Conservation (phyloP, 371 early-diverging fungal genomes). For the Actinomucor elegans region DNA sequence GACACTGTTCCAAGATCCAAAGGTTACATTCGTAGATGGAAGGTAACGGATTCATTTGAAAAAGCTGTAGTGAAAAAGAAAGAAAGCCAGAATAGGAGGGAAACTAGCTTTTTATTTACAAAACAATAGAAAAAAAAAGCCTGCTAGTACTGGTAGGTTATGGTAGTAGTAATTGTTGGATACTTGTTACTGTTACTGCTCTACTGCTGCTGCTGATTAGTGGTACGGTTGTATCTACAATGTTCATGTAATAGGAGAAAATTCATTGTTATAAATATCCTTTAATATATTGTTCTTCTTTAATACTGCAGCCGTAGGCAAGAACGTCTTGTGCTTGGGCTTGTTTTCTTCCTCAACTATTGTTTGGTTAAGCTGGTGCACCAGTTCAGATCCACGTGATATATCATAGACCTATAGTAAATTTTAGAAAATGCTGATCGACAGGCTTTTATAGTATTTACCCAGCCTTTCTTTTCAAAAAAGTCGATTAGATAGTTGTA, state of each 20-base stretch:
- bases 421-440: no score
- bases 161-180: no score
- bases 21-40: slow-evolving; percentile 7
- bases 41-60: slow-evolving; percentile 8
- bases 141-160: no score
- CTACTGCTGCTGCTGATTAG: no score
- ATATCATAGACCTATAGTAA: slow-evolving; percentile 7
- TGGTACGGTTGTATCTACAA: no score
- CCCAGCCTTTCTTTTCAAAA: slow-evolving; percentile 52
- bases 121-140: background rate
- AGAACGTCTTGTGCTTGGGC: slow-evolving; percentile 13
- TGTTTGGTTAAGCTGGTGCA: background rate
- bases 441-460: slow-evolving; percentile 22
- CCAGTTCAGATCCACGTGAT: background rate
- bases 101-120: no score
- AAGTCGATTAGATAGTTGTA: slow-evolving; percentile 54
- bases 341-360: background rate
- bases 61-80: background rate
- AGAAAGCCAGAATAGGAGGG: background rate
- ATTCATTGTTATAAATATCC: slow-evolving; percentile 20
- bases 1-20: slow-evolving; percentile 18
- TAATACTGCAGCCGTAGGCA: slow-evolving; percentile 14
- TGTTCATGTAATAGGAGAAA: no score
- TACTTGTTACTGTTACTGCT: no score
- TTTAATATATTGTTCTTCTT: slow-evolving; percentile 26